These are phyloP conservation scores for Elsinoe arachidis DNA, from an alignment of 2,329 filamentous ascomycete species.

Conservation along the genomic window DNA sequence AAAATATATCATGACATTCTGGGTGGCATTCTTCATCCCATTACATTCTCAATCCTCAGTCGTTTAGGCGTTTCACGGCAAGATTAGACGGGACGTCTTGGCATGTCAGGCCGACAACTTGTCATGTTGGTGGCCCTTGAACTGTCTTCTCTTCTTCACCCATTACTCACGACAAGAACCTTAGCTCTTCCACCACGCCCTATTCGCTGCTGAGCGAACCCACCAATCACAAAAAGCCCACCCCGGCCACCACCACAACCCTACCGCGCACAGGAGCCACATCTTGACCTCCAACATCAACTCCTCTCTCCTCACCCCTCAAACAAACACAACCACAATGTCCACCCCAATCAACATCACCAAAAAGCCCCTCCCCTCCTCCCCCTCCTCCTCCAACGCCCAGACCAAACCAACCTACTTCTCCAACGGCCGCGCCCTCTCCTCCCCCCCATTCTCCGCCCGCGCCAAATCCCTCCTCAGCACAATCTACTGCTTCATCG, in stretches of 20 bases:
- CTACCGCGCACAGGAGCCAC: not conserved
- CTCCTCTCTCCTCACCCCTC: not conserved
- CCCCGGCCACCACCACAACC: too few relatives aligned
- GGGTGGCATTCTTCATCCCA: not conserved
- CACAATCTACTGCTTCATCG: constrained; percentile 38
- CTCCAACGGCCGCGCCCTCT: constrained; percentile 9
- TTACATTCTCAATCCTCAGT: not conserved
- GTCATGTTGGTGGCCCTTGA: not conserved
- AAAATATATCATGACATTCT: constrained; percentile 2
- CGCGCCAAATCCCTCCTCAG: constrained; percentile 35
- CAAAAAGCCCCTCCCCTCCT: not conserved
- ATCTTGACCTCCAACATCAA: not conserved
- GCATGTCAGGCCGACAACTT: not conserved
- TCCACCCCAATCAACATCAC: not conserved
- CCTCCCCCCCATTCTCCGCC: constrained; percentile 34
- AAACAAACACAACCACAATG: not conserved
- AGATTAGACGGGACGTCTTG: not conserved
- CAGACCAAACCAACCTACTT: constrained; percentile 3
- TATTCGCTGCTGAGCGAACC: too few relatives aligned
- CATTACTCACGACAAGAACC: too few relatives aligned
- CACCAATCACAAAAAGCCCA: too few relatives aligned
- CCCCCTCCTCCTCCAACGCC: not conserved
- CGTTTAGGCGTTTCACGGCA: not conserved
- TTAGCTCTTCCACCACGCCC: too few relatives aligned
- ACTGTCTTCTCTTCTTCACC: not conserved